Evolutionary conservation across 2,329 filamentous ascomycete genomes (phyloP), one percentile per base, ranked within the genome.

Genomic region (Cryphonectria carpinicola): DNA sequence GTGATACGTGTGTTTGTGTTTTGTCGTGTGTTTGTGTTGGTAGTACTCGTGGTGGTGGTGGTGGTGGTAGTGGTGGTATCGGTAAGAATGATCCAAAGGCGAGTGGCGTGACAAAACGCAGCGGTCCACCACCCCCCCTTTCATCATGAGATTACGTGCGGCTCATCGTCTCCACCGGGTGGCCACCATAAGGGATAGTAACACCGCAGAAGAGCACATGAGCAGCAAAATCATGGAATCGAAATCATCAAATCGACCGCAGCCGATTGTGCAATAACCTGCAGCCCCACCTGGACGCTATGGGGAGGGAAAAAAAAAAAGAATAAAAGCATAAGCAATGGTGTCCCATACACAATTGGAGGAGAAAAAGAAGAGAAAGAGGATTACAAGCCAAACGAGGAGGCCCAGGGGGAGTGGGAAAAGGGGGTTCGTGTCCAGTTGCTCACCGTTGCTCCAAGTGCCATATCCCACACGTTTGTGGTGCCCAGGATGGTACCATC

Each of bases 191-290:
- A 72, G 25, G 11, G 67, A 22, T 2, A 72, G 41, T 6, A 72
- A 43, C 4, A 72, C 39, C 41, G 43, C 67, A 17, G 67, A 65
- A 17, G 69, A 67, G 32, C 28, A 69, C 17, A 69, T 60, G 60
- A 72, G 65, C n/a, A 65, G 70, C 25, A 72, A 32, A 35, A 72
- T 58, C 39, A 70, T 66, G 35, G 69, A 70, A 37, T 72, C 71
- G 58, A 71, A 72, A 22, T 68, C 69, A 56, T 72, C 71, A 49
- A 72, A 66, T 37, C 56, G 43, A 37, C 69, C 66, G 22, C 71
- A 72, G 49, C 71, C 71, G 19, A 72, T 70, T 32, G 69, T 71
- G 67, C 71, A 72, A 52, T 66, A 71, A 28, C 71, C 71, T 52
- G 67, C 66, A 60, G 66, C 71, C 69, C 71, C 71, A 68, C 39